These are phyloP conservation scores for Hypoxylon sp. DNA, from an alignment of 2,329 filamentous ascomycete species.

Conservation along the genomic window DNA sequence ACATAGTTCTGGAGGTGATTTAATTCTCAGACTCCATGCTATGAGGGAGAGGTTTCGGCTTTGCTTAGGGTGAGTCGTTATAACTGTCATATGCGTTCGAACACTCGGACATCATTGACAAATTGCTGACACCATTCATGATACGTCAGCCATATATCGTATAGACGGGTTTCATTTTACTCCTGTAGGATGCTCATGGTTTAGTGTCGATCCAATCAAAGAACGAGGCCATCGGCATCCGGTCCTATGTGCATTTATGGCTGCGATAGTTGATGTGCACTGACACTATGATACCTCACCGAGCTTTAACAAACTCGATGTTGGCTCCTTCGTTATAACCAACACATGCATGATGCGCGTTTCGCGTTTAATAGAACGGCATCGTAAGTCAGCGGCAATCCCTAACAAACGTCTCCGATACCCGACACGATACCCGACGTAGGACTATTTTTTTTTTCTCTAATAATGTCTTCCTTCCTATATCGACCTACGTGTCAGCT, in stretches of 20 bases:
- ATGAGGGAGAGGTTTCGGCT: background rate
- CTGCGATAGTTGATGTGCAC: background rate
- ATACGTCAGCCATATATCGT: background rate
- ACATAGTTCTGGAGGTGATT: background rate
- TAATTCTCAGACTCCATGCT: background rate
- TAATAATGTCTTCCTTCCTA: background rate
- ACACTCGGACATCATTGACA: background rate
- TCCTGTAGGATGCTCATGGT: background rate
- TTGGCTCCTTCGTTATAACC: background rate
- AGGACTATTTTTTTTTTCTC: background rate
- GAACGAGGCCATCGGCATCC: background rate
- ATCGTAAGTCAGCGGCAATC: background rate
- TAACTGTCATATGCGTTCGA: background rate
- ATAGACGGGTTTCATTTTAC: slow-evolving; percentile 1
- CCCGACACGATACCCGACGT: background rate
- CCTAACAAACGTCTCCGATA: background rate
- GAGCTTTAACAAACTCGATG: background rate
- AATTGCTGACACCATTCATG: background rate
- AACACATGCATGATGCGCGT: too few species aligned
- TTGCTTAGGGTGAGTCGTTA: background rate
- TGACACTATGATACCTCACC: background rate
- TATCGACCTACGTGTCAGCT: slow-evolving; percentile 3
- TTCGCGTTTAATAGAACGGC: background rate
- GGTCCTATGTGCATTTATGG: background rate
- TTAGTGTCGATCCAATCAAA: background rate